phyloP scores from a whole-genome alignment of 1,284 basidiomycete genomes.

The Apiotrichum akiyoshidainum region DNA sequence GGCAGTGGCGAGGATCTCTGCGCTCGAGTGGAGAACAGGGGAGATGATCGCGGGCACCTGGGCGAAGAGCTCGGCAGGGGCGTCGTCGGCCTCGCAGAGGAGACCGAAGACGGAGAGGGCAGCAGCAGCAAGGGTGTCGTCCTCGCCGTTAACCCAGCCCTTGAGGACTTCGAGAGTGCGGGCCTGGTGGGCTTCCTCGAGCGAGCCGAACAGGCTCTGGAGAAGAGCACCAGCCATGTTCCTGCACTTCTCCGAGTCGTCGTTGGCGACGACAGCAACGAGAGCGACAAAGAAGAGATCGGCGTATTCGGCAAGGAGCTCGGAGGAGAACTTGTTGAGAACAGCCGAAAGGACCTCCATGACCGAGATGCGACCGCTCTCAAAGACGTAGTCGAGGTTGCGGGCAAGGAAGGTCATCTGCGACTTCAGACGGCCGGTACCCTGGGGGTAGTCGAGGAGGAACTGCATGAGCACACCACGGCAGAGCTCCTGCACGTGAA shows the following conservation, averaged over 20 bases:
- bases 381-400: constrained; percentile 87
- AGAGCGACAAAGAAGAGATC: constrained; percentile 90
- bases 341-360: constrained; percentile 85
- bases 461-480: constrained; percentile 89
- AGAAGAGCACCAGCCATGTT: constrained; percentile 82
- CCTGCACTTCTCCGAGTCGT: constrained; percentile 81
- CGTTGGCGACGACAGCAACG: constrained; percentile 90
- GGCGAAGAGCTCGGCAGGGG: constrained; percentile 54
- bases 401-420: constrained; percentile 91
- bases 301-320: constrained; percentile 73
- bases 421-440: constrained; percentile 79
- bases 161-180: constrained; percentile 65
- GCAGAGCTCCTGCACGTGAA: constrained; percentile 86
- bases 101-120: constrained; percentile 71
- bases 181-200: constrained; percentile 61
- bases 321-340: constrained; percentile 76
- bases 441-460: constrained; percentile 96
- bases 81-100: constrained; percentile 60
- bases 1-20: constrained; percentile 47
- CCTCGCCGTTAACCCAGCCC: constrained; percentile 60
- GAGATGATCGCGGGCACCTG: constrained; percentile 57
- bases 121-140: constrained; percentile 50
- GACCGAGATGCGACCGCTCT: constrained; percentile 85
- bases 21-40: constrained; percentile 60
- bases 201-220: constrained; percentile 66